Conservation (phyloP, 2,329 filamentous ascomycete genomes). For the Neoscytalidium dimidiatum region DNA sequence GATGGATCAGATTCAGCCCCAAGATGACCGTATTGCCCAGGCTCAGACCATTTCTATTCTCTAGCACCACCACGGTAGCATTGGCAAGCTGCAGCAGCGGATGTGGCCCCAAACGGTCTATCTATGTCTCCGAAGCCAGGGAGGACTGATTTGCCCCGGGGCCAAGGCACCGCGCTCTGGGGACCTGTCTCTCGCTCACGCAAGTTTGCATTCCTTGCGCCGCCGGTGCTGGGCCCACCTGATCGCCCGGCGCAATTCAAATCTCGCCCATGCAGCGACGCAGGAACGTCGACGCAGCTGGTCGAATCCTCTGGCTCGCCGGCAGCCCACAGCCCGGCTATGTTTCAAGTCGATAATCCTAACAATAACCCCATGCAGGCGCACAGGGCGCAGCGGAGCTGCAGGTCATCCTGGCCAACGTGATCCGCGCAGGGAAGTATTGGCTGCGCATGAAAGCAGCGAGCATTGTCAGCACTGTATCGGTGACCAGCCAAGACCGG, state of each 20-base stretch:
- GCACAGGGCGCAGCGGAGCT: constrained; percentile 39
- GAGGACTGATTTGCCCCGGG: constrained; percentile 38
- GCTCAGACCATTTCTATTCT: constrained; percentile 47
- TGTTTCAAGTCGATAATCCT: constrained; percentile 37
- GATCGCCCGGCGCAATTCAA: constrained; percentile 22
- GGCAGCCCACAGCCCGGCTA: constrained; percentile 1
- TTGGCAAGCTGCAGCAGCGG: constrained; percentile 50
- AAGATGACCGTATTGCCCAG: constrained; percentile 41
- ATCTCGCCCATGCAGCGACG: constrained; percentile 34
- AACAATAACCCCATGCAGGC: constrained; percentile 37
- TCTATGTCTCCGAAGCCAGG: constrained; percentile 45
- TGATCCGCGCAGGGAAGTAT: constrained; percentile 25
- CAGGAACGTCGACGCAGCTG: constrained; percentile 38
- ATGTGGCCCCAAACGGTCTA: constrained; percentile 43
- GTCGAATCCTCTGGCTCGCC: constrained; percentile 16
- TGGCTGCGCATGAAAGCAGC: constrained; percentile 28
- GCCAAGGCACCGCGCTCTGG: constrained; percentile 35
- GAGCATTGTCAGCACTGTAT: constrained; percentile 33
- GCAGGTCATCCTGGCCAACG: constrained; percentile 22
- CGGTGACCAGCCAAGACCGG: constrained; percentile 27
- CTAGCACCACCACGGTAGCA: constrained; percentile 46
- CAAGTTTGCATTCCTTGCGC: constrained; percentile 42
- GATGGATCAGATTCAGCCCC: constrained; percentile 49
- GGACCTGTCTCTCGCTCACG: constrained; percentile 32
- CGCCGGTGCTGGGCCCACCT: constrained; percentile 30